phyloP scores from a whole-genome alignment of 1,284 basidiomycete species.

The Xerocomus minutiporus region DNA sequence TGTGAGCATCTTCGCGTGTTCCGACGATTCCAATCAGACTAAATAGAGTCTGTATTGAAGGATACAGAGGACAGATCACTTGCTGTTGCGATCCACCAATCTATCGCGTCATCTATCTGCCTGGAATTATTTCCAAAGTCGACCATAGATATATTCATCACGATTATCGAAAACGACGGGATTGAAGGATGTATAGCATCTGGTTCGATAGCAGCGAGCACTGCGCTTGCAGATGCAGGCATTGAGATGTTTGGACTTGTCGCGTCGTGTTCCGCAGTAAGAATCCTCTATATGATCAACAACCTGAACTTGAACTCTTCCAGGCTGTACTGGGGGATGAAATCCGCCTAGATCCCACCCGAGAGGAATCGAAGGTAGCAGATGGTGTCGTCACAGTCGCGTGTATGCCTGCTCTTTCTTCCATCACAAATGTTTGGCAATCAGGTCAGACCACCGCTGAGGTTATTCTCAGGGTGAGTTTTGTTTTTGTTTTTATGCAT shows the following conservation, averaged over 20 bases:
- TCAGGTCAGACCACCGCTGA: conserved; percentile 57
- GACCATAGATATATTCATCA: conserved; percentile 87
- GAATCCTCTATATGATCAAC: conserved; percentile 21
- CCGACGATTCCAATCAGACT: neutral
- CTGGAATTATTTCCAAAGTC: conserved; percentile 92
- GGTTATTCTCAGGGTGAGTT: conserved; percentile 52
- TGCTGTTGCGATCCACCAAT: conserved; percentile 80
- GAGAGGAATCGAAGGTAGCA: conserved; percentile 56
- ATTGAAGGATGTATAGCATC: conserved; percentile 81
- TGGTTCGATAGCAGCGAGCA: conserved; percentile 82
- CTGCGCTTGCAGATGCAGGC: conserved; percentile 85
- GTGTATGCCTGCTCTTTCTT: conserved; percentile 88
- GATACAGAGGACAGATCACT: conserved; percentile 91
- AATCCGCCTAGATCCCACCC: conserved; percentile 76
- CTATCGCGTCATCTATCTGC: conserved; percentile 80
- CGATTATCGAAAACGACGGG: conserved; percentile 88
- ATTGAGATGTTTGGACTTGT: conserved; percentile 86
- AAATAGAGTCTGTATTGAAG: conserved; percentile 41
- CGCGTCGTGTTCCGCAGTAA: conserved; percentile 68
- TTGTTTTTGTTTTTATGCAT: neutral
- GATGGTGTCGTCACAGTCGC: conserved; percentile 68
- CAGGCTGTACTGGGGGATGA: conserved; percentile 54
- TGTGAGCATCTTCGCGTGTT: conserved; percentile 45
- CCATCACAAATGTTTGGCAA: conserved; percentile 78
- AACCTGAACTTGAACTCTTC: neutral